phyloP scores from a whole-genome alignment of 1,139 yeast genomes.

The Casaregolazyma suthepensis region DNA sequence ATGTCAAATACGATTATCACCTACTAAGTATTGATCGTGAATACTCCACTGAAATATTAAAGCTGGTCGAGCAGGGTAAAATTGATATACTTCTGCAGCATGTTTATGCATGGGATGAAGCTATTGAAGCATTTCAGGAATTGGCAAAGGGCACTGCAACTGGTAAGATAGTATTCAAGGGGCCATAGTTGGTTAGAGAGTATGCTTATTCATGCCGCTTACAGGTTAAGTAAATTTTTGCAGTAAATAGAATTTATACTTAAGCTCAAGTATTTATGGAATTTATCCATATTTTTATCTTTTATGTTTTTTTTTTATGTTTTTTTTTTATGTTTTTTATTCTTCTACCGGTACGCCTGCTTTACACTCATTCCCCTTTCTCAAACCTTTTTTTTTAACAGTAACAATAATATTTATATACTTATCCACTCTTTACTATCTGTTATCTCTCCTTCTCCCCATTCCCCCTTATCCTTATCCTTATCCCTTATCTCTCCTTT shows the following conservation, averaged over 20 bases:
- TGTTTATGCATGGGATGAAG: constrained; percentile 9
- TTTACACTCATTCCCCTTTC: no score
- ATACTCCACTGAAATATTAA: background rate
- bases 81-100: constrained; percentile 8
- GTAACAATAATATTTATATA: no score
- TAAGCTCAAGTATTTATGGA: no score
- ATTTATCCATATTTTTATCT: no score
- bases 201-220: no score
- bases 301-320: no score
- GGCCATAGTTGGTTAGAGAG: background rate
- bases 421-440: background rate
- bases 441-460: background rate
- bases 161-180: background rate
- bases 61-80: constrained; percentile 11
- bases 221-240: no score
- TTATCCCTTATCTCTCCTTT: background rate
- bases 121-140: background rate
- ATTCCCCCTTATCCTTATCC: background rate
- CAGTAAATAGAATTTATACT: no score
- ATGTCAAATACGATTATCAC: constrained; percentile 6
- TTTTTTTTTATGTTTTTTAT: no score
- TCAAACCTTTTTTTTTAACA: background rate
- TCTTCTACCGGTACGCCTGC: no score
- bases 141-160: background rate
- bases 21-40: constrained; percentile 1